Evolutionary conservation across 768 basidiomycete species (phyloP).

Genomic region (Vararia minispora): DNA sequence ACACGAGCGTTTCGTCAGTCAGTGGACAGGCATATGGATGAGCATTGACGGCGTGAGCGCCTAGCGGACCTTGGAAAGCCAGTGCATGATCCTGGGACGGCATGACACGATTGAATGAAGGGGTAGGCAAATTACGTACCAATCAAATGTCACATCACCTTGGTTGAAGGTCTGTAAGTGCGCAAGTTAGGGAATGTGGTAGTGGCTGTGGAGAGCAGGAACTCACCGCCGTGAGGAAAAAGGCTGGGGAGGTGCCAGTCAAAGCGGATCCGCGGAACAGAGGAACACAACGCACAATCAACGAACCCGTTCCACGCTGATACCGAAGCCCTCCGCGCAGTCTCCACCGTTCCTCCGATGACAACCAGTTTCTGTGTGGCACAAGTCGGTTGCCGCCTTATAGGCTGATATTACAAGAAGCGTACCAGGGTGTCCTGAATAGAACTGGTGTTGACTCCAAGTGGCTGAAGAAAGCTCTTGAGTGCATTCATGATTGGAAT

Average conservation of each 20-base stretch:
- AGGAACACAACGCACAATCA: slow-evolving; percentile 46
- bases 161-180: slow-evolving; percentile 83
- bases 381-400: background rate
- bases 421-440: slow-evolving; percentile 72
- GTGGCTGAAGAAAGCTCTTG: slow-evolving; percentile 61
- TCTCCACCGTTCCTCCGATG: slow-evolving; percentile 83
- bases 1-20: slow-evolving; percentile 8
- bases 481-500: slow-evolving; percentile 48
- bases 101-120: slow-evolving; percentile 9
- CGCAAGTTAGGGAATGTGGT: no score
- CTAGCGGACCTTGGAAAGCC: slow-evolving; percentile 62
- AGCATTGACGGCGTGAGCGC: slow-evolving; percentile 1
- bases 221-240: slow-evolving; percentile 86
- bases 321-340: slow-evolving; percentile 66
- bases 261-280: slow-evolving; percentile 4
- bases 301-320: slow-evolving; percentile 88
- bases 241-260: slow-evolving; percentile 33
- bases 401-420: slow-evolving; percentile 7
- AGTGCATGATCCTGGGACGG: slow-evolving; percentile 70
- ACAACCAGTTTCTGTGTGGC: slow-evolving; percentile 86
- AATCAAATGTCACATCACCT: slow-evolving; percentile 82
- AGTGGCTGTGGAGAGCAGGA: no score
- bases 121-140: slow-evolving; percentile 30
- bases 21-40: slow-evolving; percentile 7
- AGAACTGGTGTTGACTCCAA: slow-evolving; percentile 51